Conservation (phyloP, 495 filamentous ascomycete species). For the Chaetomium cochliodes region DNA sequence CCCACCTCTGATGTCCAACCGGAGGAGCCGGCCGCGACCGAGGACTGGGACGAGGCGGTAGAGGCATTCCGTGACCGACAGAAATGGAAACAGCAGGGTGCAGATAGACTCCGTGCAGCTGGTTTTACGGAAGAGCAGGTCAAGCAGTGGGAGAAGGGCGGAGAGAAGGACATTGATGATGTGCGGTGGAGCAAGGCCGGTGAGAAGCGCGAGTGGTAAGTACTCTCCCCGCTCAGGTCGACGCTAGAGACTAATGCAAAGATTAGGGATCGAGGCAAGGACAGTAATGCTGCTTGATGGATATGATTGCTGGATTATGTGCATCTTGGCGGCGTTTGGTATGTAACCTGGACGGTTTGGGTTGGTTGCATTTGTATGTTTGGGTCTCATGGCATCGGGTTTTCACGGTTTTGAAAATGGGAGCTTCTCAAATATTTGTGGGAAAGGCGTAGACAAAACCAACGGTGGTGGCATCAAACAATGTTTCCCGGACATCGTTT, state of each 20-base stretch:
- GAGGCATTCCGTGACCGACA: constrained; percentile 80
- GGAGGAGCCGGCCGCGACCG: constrained; percentile 48
- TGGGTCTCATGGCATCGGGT: background rate
- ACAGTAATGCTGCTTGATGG: background rate
- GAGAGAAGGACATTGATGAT: constrained; percentile 62
- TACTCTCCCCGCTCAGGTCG: background rate
- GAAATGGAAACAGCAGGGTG: constrained; percentile 75
- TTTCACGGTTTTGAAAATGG: background rate
- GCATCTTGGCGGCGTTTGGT: constrained; percentile 4
- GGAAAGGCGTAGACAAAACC: background rate
- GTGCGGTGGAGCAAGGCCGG: constrained; percentile 78
- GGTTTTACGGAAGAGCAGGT: constrained; percentile 79
- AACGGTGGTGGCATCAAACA: background rate
- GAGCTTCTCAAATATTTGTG: background rate
- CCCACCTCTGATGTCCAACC: constrained; percentile 67
- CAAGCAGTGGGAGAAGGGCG: constrained; percentile 72
- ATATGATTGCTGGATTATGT: background rate
- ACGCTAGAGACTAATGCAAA: background rate
- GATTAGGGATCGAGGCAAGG: constrained; percentile 27
- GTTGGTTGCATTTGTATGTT: background rate
- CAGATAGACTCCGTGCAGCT: constrained; percentile 71
- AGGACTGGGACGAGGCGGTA: constrained; percentile 81
- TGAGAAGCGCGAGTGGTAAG: constrained; percentile 84
- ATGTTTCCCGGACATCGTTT: background rate
- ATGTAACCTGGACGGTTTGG: background rate